Percentiles rank a stretch among this genome's conserved stretches.
Evolutionary conservation across 352 stramenopile genomes (phyloP).

Genomic region (Lagenidium sp.): DNA sequence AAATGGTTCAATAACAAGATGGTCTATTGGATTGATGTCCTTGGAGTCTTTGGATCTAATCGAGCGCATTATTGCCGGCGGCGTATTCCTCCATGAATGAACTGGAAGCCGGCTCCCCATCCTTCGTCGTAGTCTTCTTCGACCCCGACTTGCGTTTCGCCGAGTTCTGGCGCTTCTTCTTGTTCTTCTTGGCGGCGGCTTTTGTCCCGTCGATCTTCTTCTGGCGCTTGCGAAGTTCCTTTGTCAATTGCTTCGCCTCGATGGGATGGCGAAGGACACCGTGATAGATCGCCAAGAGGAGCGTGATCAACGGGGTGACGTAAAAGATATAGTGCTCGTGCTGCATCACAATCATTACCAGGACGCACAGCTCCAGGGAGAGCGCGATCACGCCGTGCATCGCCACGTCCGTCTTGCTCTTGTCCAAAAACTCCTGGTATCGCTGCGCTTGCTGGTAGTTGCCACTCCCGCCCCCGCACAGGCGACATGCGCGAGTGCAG

Average conservation of each 20-base stretch:
- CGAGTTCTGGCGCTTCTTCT: constrained; percentile 1
- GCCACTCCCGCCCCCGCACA: constrained; percentile 68
- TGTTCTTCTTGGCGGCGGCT: constrained; percentile 14
- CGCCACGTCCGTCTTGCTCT: constrained; percentile 42
- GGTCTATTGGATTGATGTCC: constrained; percentile 13
- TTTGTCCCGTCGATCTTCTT: constrained; percentile 14
- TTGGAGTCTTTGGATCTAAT: background rate
- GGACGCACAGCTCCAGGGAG: constrained; percentile 33
- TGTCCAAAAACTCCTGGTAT: constrained; percentile 64
- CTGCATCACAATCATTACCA: constrained; percentile 32
- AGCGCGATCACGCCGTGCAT: constrained; percentile 52
- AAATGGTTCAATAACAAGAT: background rate
- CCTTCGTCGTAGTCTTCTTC: background rate
- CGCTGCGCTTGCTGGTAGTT: constrained; percentile 67
- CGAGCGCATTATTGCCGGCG: constrained; percentile 2
- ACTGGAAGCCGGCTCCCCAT: constrained; percentile 12
- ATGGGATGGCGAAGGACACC: constrained; percentile 35
- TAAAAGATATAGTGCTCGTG: constrained; percentile 50
- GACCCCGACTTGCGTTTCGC: too few species aligned
- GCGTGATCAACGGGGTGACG: constrained; percentile 24
- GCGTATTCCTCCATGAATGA: constrained; percentile 16
- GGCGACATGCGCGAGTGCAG: constrained; percentile 55
- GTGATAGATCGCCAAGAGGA: constrained; percentile 45
- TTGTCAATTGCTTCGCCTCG: constrained; percentile 43
- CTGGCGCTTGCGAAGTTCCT: constrained; percentile 29